Evolutionary conservation across 176 grass and related monocot species (phyloP).

Genomic region (Microstegium vimineum): DNA sequence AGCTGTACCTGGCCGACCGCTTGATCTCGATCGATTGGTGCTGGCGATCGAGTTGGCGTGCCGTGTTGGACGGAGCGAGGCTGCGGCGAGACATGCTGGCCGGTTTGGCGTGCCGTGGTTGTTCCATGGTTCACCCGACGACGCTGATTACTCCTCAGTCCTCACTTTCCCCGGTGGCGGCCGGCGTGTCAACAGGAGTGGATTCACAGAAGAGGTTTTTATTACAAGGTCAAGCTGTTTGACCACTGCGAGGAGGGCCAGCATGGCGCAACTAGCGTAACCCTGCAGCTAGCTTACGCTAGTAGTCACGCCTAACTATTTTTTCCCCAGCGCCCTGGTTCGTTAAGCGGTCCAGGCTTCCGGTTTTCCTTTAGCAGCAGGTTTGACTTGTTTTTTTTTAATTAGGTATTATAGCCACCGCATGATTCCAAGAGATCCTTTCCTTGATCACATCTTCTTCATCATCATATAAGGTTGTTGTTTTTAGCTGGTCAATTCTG

Average conservation of each 20-base stretch:
- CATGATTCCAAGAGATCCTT: conserved; percentile 19
- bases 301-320: neutral
- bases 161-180: neutral
- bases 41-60: neutral
- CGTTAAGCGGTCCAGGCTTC: neutral
- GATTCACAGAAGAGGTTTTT: neutral
- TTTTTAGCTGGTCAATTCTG: conserved; percentile 2
- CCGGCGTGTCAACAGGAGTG: neutral
- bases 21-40: too few relatives aligned
- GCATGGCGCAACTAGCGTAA: too few relatives aligned
- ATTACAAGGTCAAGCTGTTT: neutral
- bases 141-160: neutral
- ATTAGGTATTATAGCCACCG: neutral
- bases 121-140: neutral
- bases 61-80: neutral
- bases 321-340: neutral
- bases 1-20: too few relatives aligned
- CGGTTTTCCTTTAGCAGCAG: neutral
- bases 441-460: neutral
- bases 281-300: neutral
- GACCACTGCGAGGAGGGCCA: too few relatives aligned
- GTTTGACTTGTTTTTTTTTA: neutral
- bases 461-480: neutral
- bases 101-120: neutral
- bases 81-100: too few relatives aligned